phyloP scores from a whole-genome alignment of 192 early-diverging fungal genomes.

The Backusella westeae region DNA sequence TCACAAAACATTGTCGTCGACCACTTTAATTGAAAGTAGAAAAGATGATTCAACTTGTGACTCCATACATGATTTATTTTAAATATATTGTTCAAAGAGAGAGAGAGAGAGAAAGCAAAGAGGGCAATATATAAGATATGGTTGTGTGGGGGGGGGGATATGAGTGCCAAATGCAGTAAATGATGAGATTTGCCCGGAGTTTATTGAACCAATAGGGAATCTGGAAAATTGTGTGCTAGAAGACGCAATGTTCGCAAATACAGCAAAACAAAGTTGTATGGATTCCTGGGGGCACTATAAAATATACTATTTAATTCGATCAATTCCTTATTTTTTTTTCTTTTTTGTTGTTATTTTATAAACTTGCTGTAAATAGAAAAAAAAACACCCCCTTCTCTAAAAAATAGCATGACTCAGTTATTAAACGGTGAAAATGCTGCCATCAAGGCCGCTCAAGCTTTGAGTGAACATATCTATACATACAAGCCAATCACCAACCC shows the following conservation, averaged over 20 bases:
- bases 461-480: conserved; percentile 46
- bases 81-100: not conserved
- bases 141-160: not conserved
- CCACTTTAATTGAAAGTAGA: not conserved
- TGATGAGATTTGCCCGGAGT: conserved; percentile 13
- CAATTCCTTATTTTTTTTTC: not conserved
- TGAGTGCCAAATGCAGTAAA: conserved; percentile 5
- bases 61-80: not conserved
- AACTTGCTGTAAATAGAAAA: not conserved
- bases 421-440: conserved; percentile 37
- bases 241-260: conserved; percentile 30
- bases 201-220: conserved; percentile 12
- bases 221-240: conserved; percentile 32
- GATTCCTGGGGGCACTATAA: not conserved
- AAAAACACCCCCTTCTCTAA: conserved; percentile 3
- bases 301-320: not conserved
- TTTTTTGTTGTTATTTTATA: conserved; percentile 5
- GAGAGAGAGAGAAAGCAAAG: not conserved
- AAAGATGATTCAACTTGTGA: not conserved
- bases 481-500: conserved; percentile 21
- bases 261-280: conserved; percentile 4
- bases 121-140: not conserved
- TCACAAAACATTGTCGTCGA: not conserved
- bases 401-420: conserved; percentile 22
- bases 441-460: conserved; percentile 34